Base-by-base conservation (phyloP, 768 basidiomycete species). In the Kwoniella pini region DNA sequence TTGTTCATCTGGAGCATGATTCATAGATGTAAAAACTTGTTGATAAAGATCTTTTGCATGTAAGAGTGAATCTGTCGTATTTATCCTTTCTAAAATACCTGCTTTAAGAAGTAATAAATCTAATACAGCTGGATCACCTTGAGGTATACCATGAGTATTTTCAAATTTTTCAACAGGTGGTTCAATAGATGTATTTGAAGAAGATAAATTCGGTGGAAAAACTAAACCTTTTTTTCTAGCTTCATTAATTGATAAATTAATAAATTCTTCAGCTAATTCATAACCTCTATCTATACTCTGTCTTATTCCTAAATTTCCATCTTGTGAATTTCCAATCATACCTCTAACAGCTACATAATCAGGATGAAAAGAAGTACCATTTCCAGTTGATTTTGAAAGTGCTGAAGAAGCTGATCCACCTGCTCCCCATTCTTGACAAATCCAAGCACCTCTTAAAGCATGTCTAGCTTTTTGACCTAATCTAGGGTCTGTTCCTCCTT, bases 101-200 rank as follows among this genome's bases (percentile, higher is more conserved):
- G 77, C 77, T 56, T 78, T 76, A 19, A 74, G 63, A 13, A 72
- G 30, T 6, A 78, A 43, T 19, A 78, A 62, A 60, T 78, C 77
- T 24, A 71, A 13, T 3, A 67, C 75, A 15, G 68, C 65, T 6
- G 69, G 68, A 45, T 71, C 71, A 10, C 57, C 67, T 43, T 57
- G 60, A 5, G 51, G 48, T 17, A 45, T 46, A 5, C 36, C 50
- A 33, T 49, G 38, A 7, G 54, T 44, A n/a, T 54, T 19, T 38
- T 40, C 19, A 15, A 27, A 27, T 49, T 26, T n/a, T 15, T 7
- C 33, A 7, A 15, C 6, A 9, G 65, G 55, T 17, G 63, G 59
- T n/a, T 57, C 54, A 21, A 38, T 45, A 4, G 51, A 44, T 28
- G 49, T 50, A 24, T 49, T 19, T 1, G 53, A 60, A 10, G 64